Base-by-base conservation (phyloP, 208 protist genomes). In the Trichomonas tenax region DNA sequence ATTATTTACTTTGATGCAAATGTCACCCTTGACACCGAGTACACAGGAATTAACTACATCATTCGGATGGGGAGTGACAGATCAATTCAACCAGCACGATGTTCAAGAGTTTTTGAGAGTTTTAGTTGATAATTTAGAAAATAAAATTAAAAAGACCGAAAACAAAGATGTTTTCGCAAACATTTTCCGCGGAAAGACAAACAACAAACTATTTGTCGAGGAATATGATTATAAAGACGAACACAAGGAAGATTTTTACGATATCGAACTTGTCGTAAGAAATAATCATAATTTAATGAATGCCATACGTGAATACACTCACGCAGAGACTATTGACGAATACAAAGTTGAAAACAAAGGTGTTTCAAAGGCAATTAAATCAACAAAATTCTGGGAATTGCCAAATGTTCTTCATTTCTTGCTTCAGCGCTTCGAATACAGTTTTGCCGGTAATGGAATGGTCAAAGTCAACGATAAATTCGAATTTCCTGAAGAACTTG, bases 81-180 rank as follows among this genome's bases (percentile, higher is more conserved):
- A 93, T 9, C 40, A 48, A 2, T 93, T 93, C 15, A 48, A 17
- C 0, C 86, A 93, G n/a, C 86, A 93, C 36, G 86, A 93, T 93
- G 86, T 93, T 38, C 86, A 93, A 93, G 86, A 93, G 44, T 93
- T 93, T 51, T 38, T 93, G 10, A 23, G 44, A 51, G 26, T 40
- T 40, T 51, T 93, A 38, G 44, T 93, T 93, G 86, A 93, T 93
- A 93, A 93, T 51, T 34, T 93, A 15, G 86, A 93, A 93, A 93
- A 23, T 9, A 93, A 93, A 26, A 23, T 93, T 40, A 93, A 93
- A 51, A 38, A 38, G 17, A 93, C 86, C 11, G 86, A 93, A 36
- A 93, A 93, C 11, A 14, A 23, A 6, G 44, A 93, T 38, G 86
- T 41, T 26, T 48, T 93, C n/a, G 86, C 86, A 17, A 34, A 14